A percentile compares a stretch with the other conserved stretches of the same genome.
Evolutionary conservation across 2,329 filamentous ascomycete species (phyloP).

Genomic region (Sporothrix curviconia): DNA sequence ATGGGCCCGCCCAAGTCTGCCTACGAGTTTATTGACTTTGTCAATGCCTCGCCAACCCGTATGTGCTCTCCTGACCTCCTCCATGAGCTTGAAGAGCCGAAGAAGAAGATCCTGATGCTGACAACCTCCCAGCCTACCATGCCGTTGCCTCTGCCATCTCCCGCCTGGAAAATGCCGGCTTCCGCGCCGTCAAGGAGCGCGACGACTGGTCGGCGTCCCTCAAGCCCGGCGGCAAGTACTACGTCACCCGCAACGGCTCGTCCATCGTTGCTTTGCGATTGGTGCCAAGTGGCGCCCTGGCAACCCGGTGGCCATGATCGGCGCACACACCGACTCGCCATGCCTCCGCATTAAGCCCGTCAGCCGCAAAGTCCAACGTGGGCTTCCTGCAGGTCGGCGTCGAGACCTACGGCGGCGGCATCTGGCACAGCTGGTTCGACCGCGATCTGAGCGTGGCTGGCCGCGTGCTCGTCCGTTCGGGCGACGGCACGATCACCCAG

Average conservation of each 20-base stretch:
- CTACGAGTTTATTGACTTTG: slow-evolving; percentile 83
- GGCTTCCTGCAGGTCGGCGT: slow-evolving; percentile 93
- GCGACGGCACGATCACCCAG: slow-evolving; percentile 66
- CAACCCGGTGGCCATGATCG: slow-evolving; percentile 86
- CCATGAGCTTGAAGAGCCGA: background rate
- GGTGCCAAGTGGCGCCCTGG: slow-evolving; percentile 86
- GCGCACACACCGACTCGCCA: slow-evolving; percentile 92
- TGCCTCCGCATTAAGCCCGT: slow-evolving; percentile 90
- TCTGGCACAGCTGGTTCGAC: slow-evolving; percentile 99
- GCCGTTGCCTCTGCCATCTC: slow-evolving; percentile 73
- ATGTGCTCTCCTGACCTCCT: slow-evolving; percentile 27
- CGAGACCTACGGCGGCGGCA: slow-evolving; percentile 91
- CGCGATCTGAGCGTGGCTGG: slow-evolving; percentile 88
- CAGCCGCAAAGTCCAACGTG: slow-evolving; percentile 75
- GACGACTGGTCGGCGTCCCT: slow-evolving; percentile 79
- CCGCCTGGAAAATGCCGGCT: slow-evolving; percentile 75
- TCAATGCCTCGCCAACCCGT: slow-evolving; percentile 94
- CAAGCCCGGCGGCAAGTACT: slow-evolving; percentile 88
- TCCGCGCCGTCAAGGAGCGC: slow-evolving; percentile 81
- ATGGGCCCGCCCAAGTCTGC: slow-evolving; percentile 55
- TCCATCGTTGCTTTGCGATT: slow-evolving; percentile 91
- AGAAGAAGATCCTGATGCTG: background rate
- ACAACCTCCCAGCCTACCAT: slow-evolving; percentile 69
- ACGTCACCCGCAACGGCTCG: slow-evolving; percentile 86
- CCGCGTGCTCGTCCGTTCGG: slow-evolving; percentile 67